A percentile compares a stretch with the other conserved stretches of the same genome.
phyloP scores from a whole-genome alignment of 2,329 filamentous ascomycete species.

The Reticulascus tulasneorum region DNA sequence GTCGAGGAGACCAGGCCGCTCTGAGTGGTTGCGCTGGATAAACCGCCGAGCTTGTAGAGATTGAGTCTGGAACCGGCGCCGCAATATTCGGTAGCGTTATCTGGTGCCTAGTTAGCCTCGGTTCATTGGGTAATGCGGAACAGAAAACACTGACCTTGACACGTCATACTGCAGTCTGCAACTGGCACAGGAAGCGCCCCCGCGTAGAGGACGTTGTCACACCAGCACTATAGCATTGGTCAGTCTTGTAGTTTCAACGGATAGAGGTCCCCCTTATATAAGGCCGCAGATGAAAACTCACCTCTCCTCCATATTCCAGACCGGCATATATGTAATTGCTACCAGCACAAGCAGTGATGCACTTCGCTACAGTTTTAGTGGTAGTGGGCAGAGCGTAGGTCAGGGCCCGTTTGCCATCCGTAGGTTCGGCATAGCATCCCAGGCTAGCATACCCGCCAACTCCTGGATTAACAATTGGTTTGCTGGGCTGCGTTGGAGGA shows the following conservation, averaged over 20 bases:
- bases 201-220: conserved; percentile 23
- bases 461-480: conserved; percentile 34
- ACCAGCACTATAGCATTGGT: conserved; percentile 27
- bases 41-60: conserved; percentile 23
- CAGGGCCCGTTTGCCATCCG: conserved; percentile 28
- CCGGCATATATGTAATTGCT: conserved; percentile 26
- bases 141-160: too few species aligned
- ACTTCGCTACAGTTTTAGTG: conserved; percentile 20
- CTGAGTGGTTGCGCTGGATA: conserved; percentile 1
- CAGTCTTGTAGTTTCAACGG: too few species aligned
- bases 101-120: too few species aligned
- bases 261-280: too few species aligned
- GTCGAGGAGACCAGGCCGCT: conserved; percentile 1
- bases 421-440: conserved; percentile 18
- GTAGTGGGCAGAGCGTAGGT: conserved; percentile 17
- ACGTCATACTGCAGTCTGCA: conserved; percentile 29
- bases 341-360: conserved; percentile 24
- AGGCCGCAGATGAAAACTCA: conserved; percentile 6
- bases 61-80: conserved; percentile 28
- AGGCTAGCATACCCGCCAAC: conserved; percentile 19
- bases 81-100: conserved; percentile 29
- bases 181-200: conserved; percentile 25
- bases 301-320: conserved; percentile 35
- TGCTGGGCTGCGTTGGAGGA: too few species aligned
- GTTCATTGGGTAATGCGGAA: too few species aligned